Evolutionary conservation across 2,329 filamentous ascomycete genomes (phyloP), one percentile per base, ranked within the genome.

Genomic region (Mycosphaerella sp.): DNA sequence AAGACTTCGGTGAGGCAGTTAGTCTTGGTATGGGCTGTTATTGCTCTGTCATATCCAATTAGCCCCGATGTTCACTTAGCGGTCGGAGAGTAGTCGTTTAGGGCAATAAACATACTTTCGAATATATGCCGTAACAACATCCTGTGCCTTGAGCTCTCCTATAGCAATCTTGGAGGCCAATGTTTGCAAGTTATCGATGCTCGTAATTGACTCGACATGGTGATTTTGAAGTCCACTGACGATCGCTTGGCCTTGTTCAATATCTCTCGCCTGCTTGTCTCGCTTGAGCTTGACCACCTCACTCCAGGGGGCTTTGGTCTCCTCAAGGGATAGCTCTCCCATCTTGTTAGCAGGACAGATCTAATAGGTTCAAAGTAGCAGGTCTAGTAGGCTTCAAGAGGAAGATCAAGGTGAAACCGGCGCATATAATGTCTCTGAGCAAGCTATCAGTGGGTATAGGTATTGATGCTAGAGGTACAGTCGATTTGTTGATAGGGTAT

Each of bases 1-100:
- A 80, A 78, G 0, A 78, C 77, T 56, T 82, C 80, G 1, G 76
- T 80, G 6, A 84, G 67, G 62, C 81, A 83, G 56, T 82, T 83
- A 41, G 78, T 81, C 56, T 60, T 63, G 17, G 44, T n/a, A 14
- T 63, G 59, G 14, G 61, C 59, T 4, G 46, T 14, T 6, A 48
- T 53, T 17, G 59, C 59, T 53, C 61, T 56, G 56, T n/a, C 17
- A 4, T 12, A 8, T 46, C 31, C 49, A 50, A 34, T 10, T 17
- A 11, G n/a, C 11, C 6, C 6, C 26, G 6, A 4, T 8, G n/a
- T 46, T 12, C 29, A n/a, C 32, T 10, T 17, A n/a, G 8, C n/a
- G 8, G n/a, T 17, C 9, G 14, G 23, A 39, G n/a, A 1, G n/a
- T 6, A 32, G 26, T 12, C 31, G 51, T 45, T 46, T 38, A 3